Evolutionary conservation across 2,329 filamentous ascomycete species (phyloP).

Genomic region (Ceratocystis cubensis): DNA sequence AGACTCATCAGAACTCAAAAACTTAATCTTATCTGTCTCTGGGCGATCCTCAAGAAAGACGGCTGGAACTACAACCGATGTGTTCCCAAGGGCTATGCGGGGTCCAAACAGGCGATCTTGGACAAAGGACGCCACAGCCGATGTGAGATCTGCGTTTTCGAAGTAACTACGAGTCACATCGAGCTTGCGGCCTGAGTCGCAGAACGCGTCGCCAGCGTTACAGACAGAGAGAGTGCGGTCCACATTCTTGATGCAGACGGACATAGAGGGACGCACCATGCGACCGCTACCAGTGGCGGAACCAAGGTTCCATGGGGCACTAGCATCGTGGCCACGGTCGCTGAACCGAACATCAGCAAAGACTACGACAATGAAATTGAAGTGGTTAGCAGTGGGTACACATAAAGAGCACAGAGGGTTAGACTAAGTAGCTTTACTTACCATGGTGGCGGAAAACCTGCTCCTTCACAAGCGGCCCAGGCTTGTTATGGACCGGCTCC

Average conservation of each 20-base stretch:
- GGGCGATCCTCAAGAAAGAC: background rate
- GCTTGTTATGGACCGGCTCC: background rate
- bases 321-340: constrained; percentile 10
- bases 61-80: background rate
- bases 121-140: background rate
- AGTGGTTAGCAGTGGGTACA: background rate
- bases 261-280: constrained; percentile 6
- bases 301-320: constrained; percentile 2
- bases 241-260: background rate
- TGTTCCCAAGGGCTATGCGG: background rate
- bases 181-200: constrained; percentile 1
- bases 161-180: constrained; percentile 2
- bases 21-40: background rate
- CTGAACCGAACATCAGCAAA: constrained; percentile 12
- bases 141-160: background rate
- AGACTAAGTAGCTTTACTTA: background rate
- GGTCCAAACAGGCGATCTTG: constrained; percentile 2
- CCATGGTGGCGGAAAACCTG: background rate
- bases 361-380: background rate
- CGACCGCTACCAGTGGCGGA: background rate
- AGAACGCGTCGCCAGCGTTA: constrained; percentile 5
- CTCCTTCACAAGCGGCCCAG: background rate
- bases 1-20: background rate
- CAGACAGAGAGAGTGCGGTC: constrained; percentile 10
- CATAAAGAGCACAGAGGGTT: background rate